Percentiles rank a stretch among this genome's conserved stretches.
Evolutionary conservation across 2,329 filamentous ascomycete genomes (phyloP).

Genomic region (Didymella pomorum): DNA sequence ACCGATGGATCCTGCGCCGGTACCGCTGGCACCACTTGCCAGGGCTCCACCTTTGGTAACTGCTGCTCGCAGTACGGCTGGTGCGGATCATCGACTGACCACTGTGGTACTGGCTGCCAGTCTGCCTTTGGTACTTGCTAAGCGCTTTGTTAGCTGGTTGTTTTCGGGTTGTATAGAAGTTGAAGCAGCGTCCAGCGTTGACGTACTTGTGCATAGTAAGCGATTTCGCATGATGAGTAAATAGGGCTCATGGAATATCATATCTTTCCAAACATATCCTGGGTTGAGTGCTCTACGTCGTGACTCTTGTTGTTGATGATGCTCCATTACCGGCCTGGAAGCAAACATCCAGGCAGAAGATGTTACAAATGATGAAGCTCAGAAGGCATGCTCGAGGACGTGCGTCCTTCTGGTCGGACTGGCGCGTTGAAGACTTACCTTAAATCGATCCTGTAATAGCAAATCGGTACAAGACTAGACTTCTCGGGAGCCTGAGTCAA

Average conservation of each 20-base stretch:
- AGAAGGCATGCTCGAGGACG: not conserved
- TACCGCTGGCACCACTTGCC: conserved; percentile 47
- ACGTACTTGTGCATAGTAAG: conserved; percentile 20
- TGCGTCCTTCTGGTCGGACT: too few relatives aligned
- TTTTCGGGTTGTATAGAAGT: conserved; percentile 15
- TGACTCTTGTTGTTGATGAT: not conserved
- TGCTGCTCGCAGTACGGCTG: conserved; percentile 56
- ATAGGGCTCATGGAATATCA: conserved; percentile 12
- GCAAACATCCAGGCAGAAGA: not conserved
- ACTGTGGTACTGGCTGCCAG: conserved; percentile 47
- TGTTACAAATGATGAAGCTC: not conserved
- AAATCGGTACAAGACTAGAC: too few relatives aligned
- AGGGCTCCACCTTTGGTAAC: conserved; percentile 54
- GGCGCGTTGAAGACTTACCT: too few relatives aligned
- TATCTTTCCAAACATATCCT: conserved; percentile 3
- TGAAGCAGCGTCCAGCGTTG: conserved; percentile 19
- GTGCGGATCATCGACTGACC: conserved; percentile 46
- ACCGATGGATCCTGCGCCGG: conserved; percentile 41
- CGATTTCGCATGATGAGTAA: conserved; percentile 14
- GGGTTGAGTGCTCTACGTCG: not conserved
- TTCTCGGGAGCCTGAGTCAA: too few relatives aligned
- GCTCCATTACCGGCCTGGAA: not conserved
- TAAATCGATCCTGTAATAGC: too few relatives aligned
- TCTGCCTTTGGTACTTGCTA: conserved; percentile 43
- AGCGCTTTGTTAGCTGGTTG: not conserved